Conservation (phyloP, 2,329 filamentous ascomycete genomes). For the Harringtonia aguacate region DNA sequence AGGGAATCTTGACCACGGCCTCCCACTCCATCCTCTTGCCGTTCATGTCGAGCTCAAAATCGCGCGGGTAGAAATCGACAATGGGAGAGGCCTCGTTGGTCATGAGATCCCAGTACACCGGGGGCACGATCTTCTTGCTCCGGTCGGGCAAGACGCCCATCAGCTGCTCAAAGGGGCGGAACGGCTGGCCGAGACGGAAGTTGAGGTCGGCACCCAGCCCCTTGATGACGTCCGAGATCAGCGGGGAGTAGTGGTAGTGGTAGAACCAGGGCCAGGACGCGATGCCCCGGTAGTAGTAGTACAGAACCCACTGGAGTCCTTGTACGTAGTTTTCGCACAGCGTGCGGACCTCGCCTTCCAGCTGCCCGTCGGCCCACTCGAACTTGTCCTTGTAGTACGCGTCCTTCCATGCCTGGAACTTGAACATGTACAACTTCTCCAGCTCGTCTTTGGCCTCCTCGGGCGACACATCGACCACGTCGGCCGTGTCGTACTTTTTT, state of each 20-base stretch:
- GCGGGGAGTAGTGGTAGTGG: constrained; percentile 89
- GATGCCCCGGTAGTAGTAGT: constrained; percentile 95
- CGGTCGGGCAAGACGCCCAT: constrained; percentile 97
- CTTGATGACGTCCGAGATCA: constrained; percentile 84
- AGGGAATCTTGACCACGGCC: constrained; percentile 96
- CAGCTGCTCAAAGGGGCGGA: constrained; percentile 88
- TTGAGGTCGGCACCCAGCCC: constrained; percentile 79
- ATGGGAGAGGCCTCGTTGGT: constrained; percentile 83
- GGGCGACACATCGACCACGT: constrained; percentile 66
- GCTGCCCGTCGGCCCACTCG: constrained; percentile 69
- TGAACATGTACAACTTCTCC: constrained; percentile 77
- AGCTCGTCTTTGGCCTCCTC: constrained; percentile 72
- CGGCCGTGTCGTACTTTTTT: constrained; percentile 83
- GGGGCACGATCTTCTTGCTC: constrained; percentile 91
- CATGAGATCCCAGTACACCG: constrained; percentile 85
- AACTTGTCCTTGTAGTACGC: constrained; percentile 89
- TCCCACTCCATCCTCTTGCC: constrained; percentile 99
- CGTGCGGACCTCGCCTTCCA: constrained; percentile 62
- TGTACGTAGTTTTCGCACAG: constrained; percentile 95
- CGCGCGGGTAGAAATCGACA: constrained; percentile 93
- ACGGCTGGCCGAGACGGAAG: constrained; percentile 90
- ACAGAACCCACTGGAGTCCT: constrained; percentile 94
- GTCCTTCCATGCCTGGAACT: constrained; percentile 89
- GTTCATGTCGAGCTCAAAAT: constrained; percentile 98
- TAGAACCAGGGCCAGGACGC: constrained; percentile 99